These are phyloP conservation scores for Xanthoconium purpureum DNA, from an alignment of 768 basidiomycete species.

Conservation along the genomic window DNA sequence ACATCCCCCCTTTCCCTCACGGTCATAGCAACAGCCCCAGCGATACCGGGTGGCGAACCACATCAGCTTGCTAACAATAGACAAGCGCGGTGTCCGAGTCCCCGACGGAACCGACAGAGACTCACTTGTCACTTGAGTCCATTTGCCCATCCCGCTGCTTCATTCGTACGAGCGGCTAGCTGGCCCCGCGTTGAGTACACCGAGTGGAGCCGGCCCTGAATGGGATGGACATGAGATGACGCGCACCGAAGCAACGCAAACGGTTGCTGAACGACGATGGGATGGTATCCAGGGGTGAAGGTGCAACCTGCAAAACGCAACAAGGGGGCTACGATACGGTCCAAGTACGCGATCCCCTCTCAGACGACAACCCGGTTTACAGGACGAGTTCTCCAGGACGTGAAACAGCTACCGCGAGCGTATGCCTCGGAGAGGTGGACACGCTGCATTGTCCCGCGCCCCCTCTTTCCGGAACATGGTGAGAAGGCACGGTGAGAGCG, in stretches of 20 bases:
- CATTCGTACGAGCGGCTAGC: not conserved
- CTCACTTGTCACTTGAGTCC: not conserved
- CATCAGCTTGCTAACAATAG: not conserved
- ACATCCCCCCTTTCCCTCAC: not conserved
- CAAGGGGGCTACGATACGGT: not conserved
- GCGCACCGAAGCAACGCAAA: not conserved
- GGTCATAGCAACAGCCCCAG: not conserved
- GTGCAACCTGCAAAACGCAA: not conserved
- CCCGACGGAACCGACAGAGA: too few species aligned
- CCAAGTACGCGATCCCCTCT: constrained; percentile 4
- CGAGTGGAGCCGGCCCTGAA: not conserved
- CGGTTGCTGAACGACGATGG: not conserved
- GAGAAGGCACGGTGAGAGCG: constrained; percentile 2
- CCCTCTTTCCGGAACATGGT: not conserved
- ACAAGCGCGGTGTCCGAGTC: not conserved
- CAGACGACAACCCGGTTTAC: not conserved
- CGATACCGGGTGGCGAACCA: not conserved
- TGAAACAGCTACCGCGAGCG: constrained; percentile 2
- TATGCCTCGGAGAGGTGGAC: not conserved
- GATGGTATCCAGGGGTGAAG: not conserved
- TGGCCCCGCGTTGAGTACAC: not conserved
- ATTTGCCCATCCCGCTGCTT: not conserved
- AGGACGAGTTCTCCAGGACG: not conserved
- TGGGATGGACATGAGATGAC: not conserved
- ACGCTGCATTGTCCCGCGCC: not conserved